phyloP scores from a whole-genome alignment of 2,329 filamentous ascomycete species.

The Thelonectria olida region DNA sequence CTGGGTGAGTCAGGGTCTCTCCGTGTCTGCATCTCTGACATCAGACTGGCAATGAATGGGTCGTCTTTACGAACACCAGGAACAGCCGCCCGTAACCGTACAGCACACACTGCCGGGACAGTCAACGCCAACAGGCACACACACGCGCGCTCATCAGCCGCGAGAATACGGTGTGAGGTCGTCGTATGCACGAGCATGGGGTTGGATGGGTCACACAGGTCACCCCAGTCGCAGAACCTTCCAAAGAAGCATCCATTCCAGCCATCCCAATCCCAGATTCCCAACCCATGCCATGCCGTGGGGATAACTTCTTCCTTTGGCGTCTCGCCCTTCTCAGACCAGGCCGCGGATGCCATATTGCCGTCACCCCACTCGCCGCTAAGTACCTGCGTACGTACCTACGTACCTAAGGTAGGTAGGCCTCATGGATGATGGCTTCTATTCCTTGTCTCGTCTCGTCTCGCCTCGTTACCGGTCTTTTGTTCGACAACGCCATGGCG shows the following conservation, averaged over 20 bases:
- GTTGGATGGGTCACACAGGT: too few species aligned
- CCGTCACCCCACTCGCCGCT: constrained; percentile 8
- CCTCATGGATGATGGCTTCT: too few species aligned
- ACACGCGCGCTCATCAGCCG: neutral
- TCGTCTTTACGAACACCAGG: neutral
- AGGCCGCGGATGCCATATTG: constrained; percentile 2
- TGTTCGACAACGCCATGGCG: constrained; percentile 4
- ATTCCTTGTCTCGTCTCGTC: constrained; percentile 1
- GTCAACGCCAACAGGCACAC: neutral
- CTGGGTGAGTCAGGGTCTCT: constrained; percentile 1
- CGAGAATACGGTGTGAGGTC: constrained; percentile 21
- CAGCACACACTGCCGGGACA: neutral
- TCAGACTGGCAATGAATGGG: neutral
- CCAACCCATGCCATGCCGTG: neutral
- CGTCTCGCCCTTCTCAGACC: neutral
- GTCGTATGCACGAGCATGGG: constrained; percentile 1
- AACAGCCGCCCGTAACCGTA: neutral
- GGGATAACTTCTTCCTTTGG: neutral
- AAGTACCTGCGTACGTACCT: too few species aligned
- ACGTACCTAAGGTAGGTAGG: too few species aligned
- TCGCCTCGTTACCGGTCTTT: neutral
- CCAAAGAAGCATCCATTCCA: constrained; percentile 17
- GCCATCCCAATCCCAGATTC: neutral
- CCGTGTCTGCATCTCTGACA: neutral
- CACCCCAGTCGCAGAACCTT: constrained; percentile 16